Evolutionary conservation across 768 basidiomycete species (phyloP), one percentile per base, ranked within the genome.

Genomic region (Exidia glandulosa): DNA sequence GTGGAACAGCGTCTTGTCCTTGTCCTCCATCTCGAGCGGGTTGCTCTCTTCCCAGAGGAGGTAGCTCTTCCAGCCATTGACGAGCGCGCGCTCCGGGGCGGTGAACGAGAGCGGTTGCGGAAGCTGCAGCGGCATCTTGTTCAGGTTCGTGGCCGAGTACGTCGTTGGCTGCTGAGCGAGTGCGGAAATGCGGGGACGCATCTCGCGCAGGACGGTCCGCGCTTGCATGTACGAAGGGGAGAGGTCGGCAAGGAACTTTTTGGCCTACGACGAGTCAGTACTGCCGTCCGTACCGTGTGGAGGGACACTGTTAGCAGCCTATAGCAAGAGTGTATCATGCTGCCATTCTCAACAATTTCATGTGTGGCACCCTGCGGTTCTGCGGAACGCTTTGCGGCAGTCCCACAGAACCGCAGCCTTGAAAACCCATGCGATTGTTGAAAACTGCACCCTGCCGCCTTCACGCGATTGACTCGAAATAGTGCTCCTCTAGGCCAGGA

Each of bases 41-140:
- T 99, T 97, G 64, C 80, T 80, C 71, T 95, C 91, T 72, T 99
- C 95, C 89, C 90, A 97, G 66, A 93, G 93, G 37, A 98, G 74
- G 70, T 97, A 98, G 1, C 81, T 77, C 67, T 91, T 90, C 96
- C 96, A 99, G 29, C 83, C 81, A 27, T 85, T 83, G n/a, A 93
- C 83, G 31, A 88, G 79, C 16, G 79, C 79, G 50, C 88, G 79
- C 67, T 96, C 93, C 1, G 79, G 75, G 1, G 80, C 73, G 30
- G 82, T 83, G 72, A 92, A 91, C 27, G 81, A 86, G 3, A 93
- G 88, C 9, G 80, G 75, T 0, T 82, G 77, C 0, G 89, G 89
- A 2, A 94, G 75, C 61, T 81, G 82, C 31, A 90, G 72, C 2
- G n/a, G n/a, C n/a, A n/a, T n/a, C n/a, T n/a, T n/a, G n/a, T n/a